Evolutionary conservation across 768 basidiomycete species (phyloP).

Genomic region (Boletus pseudo-olivaceus): DNA sequence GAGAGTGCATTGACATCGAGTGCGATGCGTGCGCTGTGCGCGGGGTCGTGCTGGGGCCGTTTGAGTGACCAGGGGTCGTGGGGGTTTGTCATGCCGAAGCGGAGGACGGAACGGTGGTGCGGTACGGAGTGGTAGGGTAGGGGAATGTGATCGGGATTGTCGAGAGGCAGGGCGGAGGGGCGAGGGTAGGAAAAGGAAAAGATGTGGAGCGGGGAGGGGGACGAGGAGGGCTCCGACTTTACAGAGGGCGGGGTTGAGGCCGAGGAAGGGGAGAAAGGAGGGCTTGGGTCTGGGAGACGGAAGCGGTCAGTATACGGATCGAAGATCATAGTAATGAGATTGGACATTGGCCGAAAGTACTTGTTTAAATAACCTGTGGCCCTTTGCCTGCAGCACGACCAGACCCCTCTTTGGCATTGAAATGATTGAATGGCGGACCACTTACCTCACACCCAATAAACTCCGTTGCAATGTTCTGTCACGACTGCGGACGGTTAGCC

Average conservation of each 20-base stretch:
- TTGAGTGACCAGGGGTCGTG: conserved; percentile 26
- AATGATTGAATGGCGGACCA: background rate
- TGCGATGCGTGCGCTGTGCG: conserved; percentile 13
- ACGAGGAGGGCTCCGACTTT: conserved; percentile 29
- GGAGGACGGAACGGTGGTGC: conserved; percentile 12
- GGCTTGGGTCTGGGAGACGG: conserved; percentile 11
- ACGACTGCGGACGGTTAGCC: background rate
- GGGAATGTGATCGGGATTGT: background rate
- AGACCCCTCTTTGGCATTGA: too few relatives aligned
- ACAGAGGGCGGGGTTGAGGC: conserved; percentile 18
- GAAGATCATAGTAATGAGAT: conserved; percentile 15
- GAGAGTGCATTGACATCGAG: conserved; percentile 35
- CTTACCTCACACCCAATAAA: conserved; percentile 17
- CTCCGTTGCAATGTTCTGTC: background rate
- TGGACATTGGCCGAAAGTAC: background rate
- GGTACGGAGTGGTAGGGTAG: background rate
- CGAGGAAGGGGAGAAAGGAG: background rate
- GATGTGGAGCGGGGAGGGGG: conserved; percentile 16
- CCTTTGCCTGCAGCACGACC: background rate
- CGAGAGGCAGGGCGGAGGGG: too few relatives aligned
- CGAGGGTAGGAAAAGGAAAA: conserved; percentile 26
- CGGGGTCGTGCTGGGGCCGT: conserved; percentile 8
- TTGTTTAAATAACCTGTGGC: conserved; percentile 1
- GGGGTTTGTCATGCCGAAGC: conserved; percentile 28
- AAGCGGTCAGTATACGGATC: conserved; percentile 21